Evolutionary conservation across 2,329 filamentous ascomycete species (phyloP).

Genomic region (Neopestalotiopsis sp.): DNA sequence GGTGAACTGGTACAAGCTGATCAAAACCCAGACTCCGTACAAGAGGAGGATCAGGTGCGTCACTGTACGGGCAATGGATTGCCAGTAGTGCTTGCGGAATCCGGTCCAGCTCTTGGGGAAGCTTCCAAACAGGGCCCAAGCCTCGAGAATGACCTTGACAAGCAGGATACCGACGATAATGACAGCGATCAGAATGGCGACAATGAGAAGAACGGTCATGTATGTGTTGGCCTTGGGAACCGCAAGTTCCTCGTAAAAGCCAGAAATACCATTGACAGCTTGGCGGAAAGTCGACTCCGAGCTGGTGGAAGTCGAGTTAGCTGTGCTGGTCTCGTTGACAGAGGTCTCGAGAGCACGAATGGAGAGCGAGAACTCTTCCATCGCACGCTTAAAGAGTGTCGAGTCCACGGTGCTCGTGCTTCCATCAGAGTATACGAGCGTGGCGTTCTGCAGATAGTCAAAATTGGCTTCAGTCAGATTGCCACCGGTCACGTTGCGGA

Average conservation of each 20-base stretch:
- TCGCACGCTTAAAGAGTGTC: conserved; percentile 59
- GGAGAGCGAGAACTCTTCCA: conserved; percentile 56
- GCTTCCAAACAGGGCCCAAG: conserved; percentile 86
- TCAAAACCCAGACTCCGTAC: conserved; percentile 94
- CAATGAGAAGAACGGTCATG: conserved; percentile 91
- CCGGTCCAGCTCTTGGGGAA: conserved; percentile 81
- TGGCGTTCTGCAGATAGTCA: conserved; percentile 74
- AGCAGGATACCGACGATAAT: conserved; percentile 88
- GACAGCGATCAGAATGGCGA: conserved; percentile 82
- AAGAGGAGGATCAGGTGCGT: conserved; percentile 89
- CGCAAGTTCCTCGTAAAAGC: conserved; percentile 80
- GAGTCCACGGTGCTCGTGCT: conserved; percentile 50
- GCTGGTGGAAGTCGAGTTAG: conserved; percentile 25
- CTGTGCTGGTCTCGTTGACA: conserved; percentile 45
- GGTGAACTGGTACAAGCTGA: conserved; percentile 95
- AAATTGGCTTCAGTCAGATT: conserved; percentile 85
- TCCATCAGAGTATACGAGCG: conserved; percentile 72
- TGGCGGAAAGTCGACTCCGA: conserved; percentile 44
- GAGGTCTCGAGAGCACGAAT: conserved; percentile 58
- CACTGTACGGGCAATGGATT: conserved; percentile 84
- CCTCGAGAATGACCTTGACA: conserved; percentile 88
- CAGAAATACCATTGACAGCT: conserved; percentile 77
- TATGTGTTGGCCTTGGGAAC: conserved; percentile 92
- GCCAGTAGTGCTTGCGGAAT: conserved; percentile 97
- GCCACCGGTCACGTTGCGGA: conserved; percentile 81